Conservation (phyloP, 2,329 filamentous ascomycete species). For the Sarocladium oryzae region DNA sequence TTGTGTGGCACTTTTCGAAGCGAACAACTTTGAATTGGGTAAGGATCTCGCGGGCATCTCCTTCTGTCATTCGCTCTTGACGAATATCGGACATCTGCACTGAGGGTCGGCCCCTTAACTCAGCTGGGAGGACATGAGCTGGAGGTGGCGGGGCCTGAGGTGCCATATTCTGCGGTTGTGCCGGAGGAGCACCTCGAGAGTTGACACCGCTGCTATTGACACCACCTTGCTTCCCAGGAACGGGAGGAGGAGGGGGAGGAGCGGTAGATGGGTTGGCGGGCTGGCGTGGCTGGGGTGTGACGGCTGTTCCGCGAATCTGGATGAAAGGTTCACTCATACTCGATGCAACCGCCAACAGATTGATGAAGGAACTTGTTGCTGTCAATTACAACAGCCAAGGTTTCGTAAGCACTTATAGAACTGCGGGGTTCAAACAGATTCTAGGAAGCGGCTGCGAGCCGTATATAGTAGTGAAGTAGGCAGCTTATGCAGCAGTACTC, state of each 20-base stretch:
- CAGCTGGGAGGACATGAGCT: neutral
- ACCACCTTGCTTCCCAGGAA: conserved; percentile 2
- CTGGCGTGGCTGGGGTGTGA: neutral
- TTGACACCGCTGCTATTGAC: neutral
- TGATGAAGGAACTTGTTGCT: neutral
- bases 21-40: conserved; percentile 35
- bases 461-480: conserved; percentile 1
- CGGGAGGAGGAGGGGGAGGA: conserved; percentile 3
- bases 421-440: neutral
- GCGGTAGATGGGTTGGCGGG: too few relatives aligned
- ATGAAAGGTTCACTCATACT: conserved; percentile 4
- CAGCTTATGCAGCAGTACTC: neutral
- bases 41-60: conserved; percentile 31
- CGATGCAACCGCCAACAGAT: neutral
- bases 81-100: conserved; percentile 3
- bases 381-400: neutral
- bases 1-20: conserved; percentile 31
- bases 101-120: neutral
- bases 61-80: conserved; percentile 20
- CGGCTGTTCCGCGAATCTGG: neutral
- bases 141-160: neutral
- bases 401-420: neutral
- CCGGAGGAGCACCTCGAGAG: neutral
- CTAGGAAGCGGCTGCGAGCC: neutral
- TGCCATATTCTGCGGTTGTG: conserved; percentile 5